Conservation (phyloP, 495 filamentous ascomycete species). For the Hypoxylon intermedium region DNA sequence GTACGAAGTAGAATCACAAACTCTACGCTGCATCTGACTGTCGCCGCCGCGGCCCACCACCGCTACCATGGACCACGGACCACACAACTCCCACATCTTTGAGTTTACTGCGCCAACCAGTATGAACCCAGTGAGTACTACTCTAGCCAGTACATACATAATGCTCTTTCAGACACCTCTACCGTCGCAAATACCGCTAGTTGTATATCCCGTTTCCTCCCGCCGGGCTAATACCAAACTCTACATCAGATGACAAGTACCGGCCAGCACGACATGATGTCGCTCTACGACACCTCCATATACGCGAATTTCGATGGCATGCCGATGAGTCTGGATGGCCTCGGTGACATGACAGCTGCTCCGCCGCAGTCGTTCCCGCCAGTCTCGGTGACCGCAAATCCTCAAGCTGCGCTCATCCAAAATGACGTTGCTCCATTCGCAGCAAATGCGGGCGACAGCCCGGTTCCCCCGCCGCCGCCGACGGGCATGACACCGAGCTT, state of each 20-base stretch:
- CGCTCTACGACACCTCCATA: slow-evolving; percentile 48
- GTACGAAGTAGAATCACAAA: slow-evolving; percentile 14
- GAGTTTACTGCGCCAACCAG: slow-evolving; percentile 39
- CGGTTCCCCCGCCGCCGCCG: slow-evolving; percentile 58
- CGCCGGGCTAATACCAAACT: slow-evolving; percentile 27
- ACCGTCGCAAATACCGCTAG: slow-evolving; percentile 5
- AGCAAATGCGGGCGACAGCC: slow-evolving; percentile 35
- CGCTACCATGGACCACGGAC: slow-evolving; percentile 50
- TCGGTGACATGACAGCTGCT: slow-evolving; percentile 34
- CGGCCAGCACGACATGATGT: slow-evolving; percentile 48
- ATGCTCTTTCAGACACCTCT: slow-evolving; percentile 10
- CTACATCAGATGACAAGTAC: slow-evolving; percentile 42
- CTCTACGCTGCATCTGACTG: slow-evolving; percentile 29
- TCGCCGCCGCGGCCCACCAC: slow-evolving; percentile 29
- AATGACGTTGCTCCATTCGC: slow-evolving; percentile 35
- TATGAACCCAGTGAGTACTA: slow-evolving; percentile 40
- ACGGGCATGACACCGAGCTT: slow-evolving; percentile 27
- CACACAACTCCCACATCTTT: slow-evolving; percentile 43
- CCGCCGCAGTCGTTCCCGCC: slow-evolving; percentile 32
- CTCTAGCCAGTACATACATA: too few species aligned
- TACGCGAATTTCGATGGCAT: slow-evolving; percentile 49
- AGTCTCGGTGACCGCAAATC: slow-evolving; percentile 22
- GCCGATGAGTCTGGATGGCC: slow-evolving; percentile 47
- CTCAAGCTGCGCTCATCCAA: slow-evolving; percentile 33
- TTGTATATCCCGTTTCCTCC: neutral